Base-by-base conservation (phyloP, 2,329 filamentous ascomycete genomes). In the Podosphaera aphanis region DNA sequence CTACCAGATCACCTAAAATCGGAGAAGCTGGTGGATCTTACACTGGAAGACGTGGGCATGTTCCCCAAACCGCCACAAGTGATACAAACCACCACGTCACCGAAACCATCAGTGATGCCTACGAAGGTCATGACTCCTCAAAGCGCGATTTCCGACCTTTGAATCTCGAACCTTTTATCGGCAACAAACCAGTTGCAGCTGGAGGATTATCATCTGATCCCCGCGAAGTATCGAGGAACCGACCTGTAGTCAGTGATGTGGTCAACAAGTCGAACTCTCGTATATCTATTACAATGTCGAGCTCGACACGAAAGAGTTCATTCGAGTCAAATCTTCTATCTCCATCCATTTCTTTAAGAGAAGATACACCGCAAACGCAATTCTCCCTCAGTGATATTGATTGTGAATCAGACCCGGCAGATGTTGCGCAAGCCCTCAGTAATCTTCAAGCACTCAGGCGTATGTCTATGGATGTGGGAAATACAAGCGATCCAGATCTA, bases 391-490 rank as follows among this genome's bases (percentile, higher is more conserved):
- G 78, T 54, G 73, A 82, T 58, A 73, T 82, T 52, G 77, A 82
- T 62, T 82, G 82, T 60, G 77, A 82, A 61, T 80, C 77, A 39
- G 71, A 77, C 57, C 76, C 79, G 2, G 77, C 75, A 25, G 77
- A 76, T 36, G 70, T 83, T 35, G 76, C 76, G 45, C 77, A 83
- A 61, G 79, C 83, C 60, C 64, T 83, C 52, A 80, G 71, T 61
- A 83, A 83, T 56, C 61, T 83, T 49, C 77, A 81, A 56, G 79
- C 79, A 4, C 73, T 83, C 51, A 70, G 79, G 52, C 70, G 79
- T 47, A 81, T 83, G 77, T 83, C 78, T 18, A 83, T 83, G 79
- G 78, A 80, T 60, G 74, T 81, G 60, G 66, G 50, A 71, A 81
- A 57, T 51, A 59, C 57, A 21, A 72, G 69, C 49, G 76, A 81